Base-by-base conservation (phyloP, 73 alveolate species). In the Breviolum minutum region DNA sequence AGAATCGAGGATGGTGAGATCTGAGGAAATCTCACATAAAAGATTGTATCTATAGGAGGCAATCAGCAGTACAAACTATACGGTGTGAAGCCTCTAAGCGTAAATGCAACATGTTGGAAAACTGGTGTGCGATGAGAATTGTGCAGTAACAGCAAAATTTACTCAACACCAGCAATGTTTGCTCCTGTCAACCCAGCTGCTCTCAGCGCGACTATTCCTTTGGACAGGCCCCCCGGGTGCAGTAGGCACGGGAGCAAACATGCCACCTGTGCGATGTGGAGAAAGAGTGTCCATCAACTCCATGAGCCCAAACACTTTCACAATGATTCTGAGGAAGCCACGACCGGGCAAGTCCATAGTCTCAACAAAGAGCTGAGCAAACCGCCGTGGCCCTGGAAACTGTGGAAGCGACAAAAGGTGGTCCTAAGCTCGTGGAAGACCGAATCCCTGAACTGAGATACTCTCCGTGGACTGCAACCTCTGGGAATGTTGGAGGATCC, bases 341-440 rank as follows among this genome's bases (percentile, higher is more conserved):
- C 54, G 54, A 40, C 74, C 22, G 6, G 91, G 69, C 74, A 82
- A 26, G 27, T n/a, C 79, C 14, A 26, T 32, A 7, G 27, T 10
- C 94, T 85, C 94, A 24, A 85, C 63, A 8, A 60, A 62, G 29
- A 85, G 62, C 79, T 85, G 63, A 16, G 94, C 94, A 54, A 85
- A 85, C 14, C 94, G 94, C 27, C 27, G 79, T 16, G 94, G 94
- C 79, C 94, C 94, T 26, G 79, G 94, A 62, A 85, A 85, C 8
- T 27, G 76, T n/a, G 94, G 94, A 27, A 85, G 61, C 13, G 94
- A 60, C 40, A 85, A 16, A 54, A 82, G 60, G 27, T 85, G 94
- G 94, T 85, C 94, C 94, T 85, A 60, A 62, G 69, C 54, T 40
- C 54, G 54, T 40, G 54, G 54, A 22, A 14, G n/a, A 22, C n/a